Percentiles rank a stretch among this genome's conserved stretches.
These are phyloP conservation scores for Nothomitra cinnamomea DNA, from an alignment of 2,329 filamentous ascomycete genomes.

Conservation along the genomic window DNA sequence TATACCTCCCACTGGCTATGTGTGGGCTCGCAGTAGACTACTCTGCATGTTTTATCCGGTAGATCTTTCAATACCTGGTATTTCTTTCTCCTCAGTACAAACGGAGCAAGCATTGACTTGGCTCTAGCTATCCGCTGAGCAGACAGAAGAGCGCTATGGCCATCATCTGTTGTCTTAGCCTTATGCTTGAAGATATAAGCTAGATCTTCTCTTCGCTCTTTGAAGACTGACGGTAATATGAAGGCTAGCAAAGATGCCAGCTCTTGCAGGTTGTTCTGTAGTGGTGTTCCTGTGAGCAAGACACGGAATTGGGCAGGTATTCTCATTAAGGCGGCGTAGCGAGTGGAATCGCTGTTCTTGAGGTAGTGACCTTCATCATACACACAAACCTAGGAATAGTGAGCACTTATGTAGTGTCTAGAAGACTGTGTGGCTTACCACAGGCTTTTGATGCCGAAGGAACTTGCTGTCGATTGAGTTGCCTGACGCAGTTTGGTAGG, in stretches of 20 bases:
- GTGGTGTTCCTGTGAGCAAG: constrained; percentile 74
- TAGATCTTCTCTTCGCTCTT: constrained; percentile 59
- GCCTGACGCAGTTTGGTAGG: constrained; percentile 48
- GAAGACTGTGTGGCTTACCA: constrained; percentile 19
- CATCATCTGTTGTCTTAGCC: constrained; percentile 61
- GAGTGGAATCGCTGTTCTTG: constrained; percentile 70
- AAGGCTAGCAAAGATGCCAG: constrained; percentile 84
- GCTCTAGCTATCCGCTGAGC: constrained; percentile 74
- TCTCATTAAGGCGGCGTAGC: constrained; percentile 61
- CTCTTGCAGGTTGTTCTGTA: constrained; percentile 90
- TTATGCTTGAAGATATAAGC: constrained; percentile 82
- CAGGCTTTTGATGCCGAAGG: constrained; percentile 37
- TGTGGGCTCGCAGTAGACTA: constrained; percentile 70
- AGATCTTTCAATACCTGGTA: constrained; percentile 73
- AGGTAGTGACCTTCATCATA: constrained; percentile 92
- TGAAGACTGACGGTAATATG: constrained; percentile 75
- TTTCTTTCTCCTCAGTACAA: constrained; percentile 88
- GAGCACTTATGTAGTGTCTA: background rate
- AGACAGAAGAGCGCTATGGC: constrained; percentile 67
- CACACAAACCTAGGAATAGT: constrained; percentile 40
- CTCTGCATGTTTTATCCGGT: constrained; percentile 58
- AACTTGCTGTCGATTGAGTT: constrained; percentile 43
- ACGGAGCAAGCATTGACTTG: constrained; percentile 82
- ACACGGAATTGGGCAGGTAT: constrained; percentile 73
- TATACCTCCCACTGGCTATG: constrained; percentile 58